Conservation (phyloP, 2,329 filamentous ascomycete species). For the Fusarium succisae region DNA sequence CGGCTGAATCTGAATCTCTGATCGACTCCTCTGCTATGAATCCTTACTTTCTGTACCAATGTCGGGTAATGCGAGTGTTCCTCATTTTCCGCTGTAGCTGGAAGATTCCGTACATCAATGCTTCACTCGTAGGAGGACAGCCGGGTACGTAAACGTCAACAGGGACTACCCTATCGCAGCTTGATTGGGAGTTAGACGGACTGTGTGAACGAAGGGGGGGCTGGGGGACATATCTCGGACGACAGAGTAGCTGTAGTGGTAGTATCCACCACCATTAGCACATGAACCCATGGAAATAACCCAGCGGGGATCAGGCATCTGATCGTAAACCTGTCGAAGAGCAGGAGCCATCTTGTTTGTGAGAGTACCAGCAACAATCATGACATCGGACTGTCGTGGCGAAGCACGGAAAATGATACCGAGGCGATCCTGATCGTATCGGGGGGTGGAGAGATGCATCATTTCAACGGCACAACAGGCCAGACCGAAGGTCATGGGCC, state of each 20-base stretch:
- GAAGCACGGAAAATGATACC: slow-evolving; percentile 93
- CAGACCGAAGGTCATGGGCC: slow-evolving; percentile 89
- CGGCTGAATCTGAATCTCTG: background rate
- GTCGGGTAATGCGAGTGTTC: slow-evolving; percentile 62
- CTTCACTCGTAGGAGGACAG: slow-evolving; percentile 71
- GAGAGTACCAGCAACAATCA: slow-evolving; percentile 92
- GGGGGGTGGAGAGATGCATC: slow-evolving; percentile 90
- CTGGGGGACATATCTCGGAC: slow-evolving; percentile 55
- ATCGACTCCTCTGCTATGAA: background rate
- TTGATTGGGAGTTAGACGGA: background rate
- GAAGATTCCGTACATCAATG: slow-evolving; percentile 76
- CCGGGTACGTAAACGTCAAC: slow-evolving; percentile 85
- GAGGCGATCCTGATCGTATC: slow-evolving; percentile 88
- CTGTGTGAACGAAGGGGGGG: background rate
- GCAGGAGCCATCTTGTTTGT: slow-evolving; percentile 98
- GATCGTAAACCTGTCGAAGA: slow-evolving; percentile 89
- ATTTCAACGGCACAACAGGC: slow-evolving; percentile 92
- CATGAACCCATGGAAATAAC: slow-evolving; percentile 86
- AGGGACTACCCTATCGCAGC: slow-evolving; percentile 77
- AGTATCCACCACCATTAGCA: slow-evolving; percentile 86
- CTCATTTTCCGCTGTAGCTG: slow-evolving; percentile 82
- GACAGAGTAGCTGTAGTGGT: slow-evolving; percentile 86
- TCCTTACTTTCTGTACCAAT: slow-evolving; percentile 67
- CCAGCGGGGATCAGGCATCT: slow-evolving; percentile 94
- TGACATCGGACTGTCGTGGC: slow-evolving; percentile 87